These are phyloP conservation scores for Erythrophleum ivorense DNA, from an alignment of 331 rosid genomes.

Conservation along the genomic window DNA sequence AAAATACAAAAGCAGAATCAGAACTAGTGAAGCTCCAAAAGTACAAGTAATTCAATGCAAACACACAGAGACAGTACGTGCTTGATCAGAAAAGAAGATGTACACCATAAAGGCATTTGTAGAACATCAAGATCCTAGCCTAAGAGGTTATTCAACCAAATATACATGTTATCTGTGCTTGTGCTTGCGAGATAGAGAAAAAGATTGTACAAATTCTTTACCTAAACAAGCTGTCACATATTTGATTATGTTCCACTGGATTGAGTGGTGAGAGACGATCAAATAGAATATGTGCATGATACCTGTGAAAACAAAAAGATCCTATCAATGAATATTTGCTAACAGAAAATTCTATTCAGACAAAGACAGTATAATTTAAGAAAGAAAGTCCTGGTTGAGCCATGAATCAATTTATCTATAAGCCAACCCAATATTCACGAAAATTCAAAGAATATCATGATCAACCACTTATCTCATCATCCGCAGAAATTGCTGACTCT, in stretches of 20 bases:
- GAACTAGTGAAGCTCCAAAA: neutral
- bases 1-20: neutral
- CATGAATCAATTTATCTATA: conserved; percentile 33
- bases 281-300: conserved; percentile 83
- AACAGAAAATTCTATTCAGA: conserved; percentile 13
- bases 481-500: conserved; percentile 8
- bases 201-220: conserved; percentile 44
- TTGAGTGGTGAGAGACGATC: conserved; percentile 81
- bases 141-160: conserved; percentile 20
- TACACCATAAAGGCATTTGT: conserved; percentile 18
- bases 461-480: conserved; percentile 21
- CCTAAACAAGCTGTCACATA: conserved; percentile 89
- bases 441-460: conserved; percentile 5
- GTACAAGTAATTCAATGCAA: conserved; percentile 9
- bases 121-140: conserved; percentile 23
- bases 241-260: conserved; percentile 88
- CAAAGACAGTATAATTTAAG: conserved; percentile 8
- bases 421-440: conserved; percentile 25
- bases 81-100: neutral
- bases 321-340: conserved; percentile 1
- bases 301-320: conserved; percentile 57
- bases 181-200: neutral
- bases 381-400: neutral
- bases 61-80: neutral
- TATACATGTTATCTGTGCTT: neutral